phyloP scores from a whole-genome alignment of 225 moss, liverwort and hornwort genomes.

The Bryum argenteum region DNA sequence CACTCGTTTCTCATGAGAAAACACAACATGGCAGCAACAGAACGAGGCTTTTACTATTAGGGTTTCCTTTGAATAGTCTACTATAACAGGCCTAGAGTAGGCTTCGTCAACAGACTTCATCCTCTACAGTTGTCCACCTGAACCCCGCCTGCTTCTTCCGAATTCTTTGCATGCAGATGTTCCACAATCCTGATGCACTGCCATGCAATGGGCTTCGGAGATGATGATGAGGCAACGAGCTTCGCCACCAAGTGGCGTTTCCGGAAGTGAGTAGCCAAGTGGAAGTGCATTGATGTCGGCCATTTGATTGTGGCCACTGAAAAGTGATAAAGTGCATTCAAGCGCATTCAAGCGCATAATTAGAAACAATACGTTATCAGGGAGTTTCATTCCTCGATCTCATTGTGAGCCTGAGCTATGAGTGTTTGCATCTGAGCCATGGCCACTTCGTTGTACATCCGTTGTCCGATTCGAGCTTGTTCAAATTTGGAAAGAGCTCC shows the following conservation, averaged over 20 bases:
- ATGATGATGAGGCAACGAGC: neutral
- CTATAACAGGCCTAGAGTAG: constrained; percentile 2
- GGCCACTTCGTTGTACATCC: constrained; percentile 22
- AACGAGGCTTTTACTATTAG: constrained; percentile 20
- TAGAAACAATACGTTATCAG: neutral
- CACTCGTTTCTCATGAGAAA: constrained; percentile 16
- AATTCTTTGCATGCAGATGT: neutral
- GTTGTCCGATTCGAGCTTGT: constrained; percentile 14
- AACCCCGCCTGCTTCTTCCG: neutral
- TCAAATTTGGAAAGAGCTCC: constrained; percentile 13
- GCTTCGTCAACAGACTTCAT: constrained; percentile 54
- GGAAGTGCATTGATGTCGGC: neutral
- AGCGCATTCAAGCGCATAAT: constrained; percentile 9
- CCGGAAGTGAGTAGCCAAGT: constrained; percentile 30
- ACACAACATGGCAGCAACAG: constrained; percentile 20
- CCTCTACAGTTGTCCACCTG: constrained; percentile 19
- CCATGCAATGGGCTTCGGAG: neutral
- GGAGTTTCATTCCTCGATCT: neutral
- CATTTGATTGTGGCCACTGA: constrained; percentile 7
- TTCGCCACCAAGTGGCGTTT: constrained; percentile 32
- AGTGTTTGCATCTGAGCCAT: constrained; percentile 7
- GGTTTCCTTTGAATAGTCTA: constrained; percentile 23
- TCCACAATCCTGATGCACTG: neutral
- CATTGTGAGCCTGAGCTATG: neutral
- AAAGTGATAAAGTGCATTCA: constrained; percentile 21